Evolutionary conservation across 2,329 filamentous ascomycete genomes (phyloP).

Genomic region (Fusarium ambrosium): DNA sequence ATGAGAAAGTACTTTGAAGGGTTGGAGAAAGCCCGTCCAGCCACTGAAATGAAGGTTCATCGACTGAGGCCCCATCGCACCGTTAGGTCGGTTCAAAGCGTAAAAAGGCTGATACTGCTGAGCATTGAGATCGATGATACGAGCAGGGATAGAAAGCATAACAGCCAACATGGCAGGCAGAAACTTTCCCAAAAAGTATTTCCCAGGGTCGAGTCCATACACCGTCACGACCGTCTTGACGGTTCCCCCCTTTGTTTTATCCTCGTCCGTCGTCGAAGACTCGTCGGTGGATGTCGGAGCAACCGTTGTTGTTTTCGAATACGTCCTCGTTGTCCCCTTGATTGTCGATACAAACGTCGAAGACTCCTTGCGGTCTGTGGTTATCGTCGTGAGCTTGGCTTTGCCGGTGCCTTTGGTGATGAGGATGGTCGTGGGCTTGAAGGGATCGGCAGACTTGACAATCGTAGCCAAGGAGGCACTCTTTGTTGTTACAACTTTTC

Average conservation of each 20-base stretch:
- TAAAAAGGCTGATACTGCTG: conserved; percentile 62
- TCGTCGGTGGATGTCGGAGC: conserved; percentile 28
- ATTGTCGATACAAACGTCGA: conserved; percentile 39
- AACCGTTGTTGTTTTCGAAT: conserved; percentile 28
- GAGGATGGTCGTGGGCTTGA: conserved; percentile 33
- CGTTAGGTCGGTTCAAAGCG: conserved; percentile 55
- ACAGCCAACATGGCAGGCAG: conserved; percentile 58
- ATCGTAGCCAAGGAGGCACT: conserved; percentile 31
- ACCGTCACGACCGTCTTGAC: conserved; percentile 32
- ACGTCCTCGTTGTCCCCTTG: conserved; percentile 38
- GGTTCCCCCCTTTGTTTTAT: conserved; percentile 15
- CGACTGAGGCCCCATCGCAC: conserved; percentile 57
- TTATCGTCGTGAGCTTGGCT: conserved; percentile 35
- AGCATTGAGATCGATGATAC: conserved; percentile 59
- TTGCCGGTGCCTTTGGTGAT: conserved; percentile 24
- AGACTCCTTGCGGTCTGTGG: conserved; percentile 31
- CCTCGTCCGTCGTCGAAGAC: background rate
- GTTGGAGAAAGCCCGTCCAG: conserved; percentile 52
- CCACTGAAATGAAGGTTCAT: conserved; percentile 59
- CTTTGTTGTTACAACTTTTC: conserved; percentile 28
- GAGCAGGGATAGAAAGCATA: conserved; percentile 56
- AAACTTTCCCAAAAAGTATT: conserved; percentile 60
- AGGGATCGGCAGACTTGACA: conserved; percentile 12
- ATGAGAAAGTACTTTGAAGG: conserved; percentile 50
- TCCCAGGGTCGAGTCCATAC: conserved; percentile 35